These are phyloP conservation scores for Jatropha podagrica DNA, from an alignment of 441 rosid genomes.

Conservation along the genomic window DNA sequence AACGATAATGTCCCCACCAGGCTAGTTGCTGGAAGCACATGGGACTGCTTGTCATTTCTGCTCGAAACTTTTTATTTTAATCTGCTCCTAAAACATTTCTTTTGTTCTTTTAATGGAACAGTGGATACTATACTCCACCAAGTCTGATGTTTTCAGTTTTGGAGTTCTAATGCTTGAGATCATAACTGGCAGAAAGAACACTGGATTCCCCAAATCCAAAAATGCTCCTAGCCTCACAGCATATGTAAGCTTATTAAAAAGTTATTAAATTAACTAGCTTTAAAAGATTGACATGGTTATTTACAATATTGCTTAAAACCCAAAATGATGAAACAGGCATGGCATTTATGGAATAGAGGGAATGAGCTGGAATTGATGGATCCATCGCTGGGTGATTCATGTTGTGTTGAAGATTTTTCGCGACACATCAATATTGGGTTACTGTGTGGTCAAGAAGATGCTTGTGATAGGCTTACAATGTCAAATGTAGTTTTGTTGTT, in stretches of 20 bases:
- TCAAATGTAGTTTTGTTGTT: constrained; percentile 32
- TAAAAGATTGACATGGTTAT: not conserved
- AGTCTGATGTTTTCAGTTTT: constrained; percentile 51
- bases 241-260: constrained; percentile 26
- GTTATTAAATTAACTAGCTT: not conserved
- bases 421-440: constrained; percentile 34
- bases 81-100: not conserved
- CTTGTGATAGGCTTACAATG: constrained; percentile 43
- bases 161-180: constrained; percentile 50
- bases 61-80: not conserved
- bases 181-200: constrained; percentile 36
- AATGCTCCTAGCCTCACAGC: constrained; percentile 26
- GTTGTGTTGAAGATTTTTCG: constrained; percentile 26
- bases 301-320: not conserved
- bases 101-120: constrained; percentile 4
- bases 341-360: constrained; percentile 39
- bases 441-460: constrained; percentile 42
- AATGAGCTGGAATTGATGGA: constrained; percentile 38
- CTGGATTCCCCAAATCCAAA: constrained; percentile 25
- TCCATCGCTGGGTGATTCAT: constrained; percentile 27
- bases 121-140: constrained; percentile 46
- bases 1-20: not conserved
- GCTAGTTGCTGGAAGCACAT: not conserved
- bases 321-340: constrained; percentile 31
- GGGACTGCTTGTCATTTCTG: not conserved